A percentile compares a stretch with the other conserved stretches of the same genome.
phyloP scores from a whole-genome alignment of 305 asterid species.

The Euphrasia arctica region DNA sequence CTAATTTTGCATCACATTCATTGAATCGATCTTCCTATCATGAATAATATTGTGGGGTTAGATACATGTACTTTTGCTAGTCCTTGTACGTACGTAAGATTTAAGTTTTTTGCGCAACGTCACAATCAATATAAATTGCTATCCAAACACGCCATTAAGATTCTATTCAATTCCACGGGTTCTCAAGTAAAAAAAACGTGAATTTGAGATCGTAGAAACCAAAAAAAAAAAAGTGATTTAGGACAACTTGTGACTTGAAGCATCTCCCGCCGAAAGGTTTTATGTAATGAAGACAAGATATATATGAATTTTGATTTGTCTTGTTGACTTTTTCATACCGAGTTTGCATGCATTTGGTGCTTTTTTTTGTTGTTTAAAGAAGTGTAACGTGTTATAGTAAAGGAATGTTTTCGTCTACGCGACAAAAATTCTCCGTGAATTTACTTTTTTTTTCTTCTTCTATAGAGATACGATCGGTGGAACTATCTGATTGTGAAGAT shows the following conservation, averaged over 20 bases:
- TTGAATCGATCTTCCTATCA: slow-evolving; percentile 7
- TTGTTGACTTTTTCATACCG: not conserved
- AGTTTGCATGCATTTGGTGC: not conserved
- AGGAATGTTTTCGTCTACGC: not conserved
- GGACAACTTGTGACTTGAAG: not conserved
- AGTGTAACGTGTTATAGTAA: not conserved
- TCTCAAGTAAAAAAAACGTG: not conserved
- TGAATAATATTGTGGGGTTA: slow-evolving; percentile 3
- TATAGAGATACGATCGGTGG: not conserved
- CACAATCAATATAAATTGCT: slow-evolving; percentile 4
- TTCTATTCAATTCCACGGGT: too few relatives aligned
- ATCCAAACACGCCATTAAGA: not conserved
- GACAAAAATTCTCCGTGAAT: not conserved
- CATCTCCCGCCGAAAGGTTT: slow-evolving; percentile 19
- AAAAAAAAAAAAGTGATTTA: not conserved
- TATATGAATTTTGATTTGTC: not conserved
- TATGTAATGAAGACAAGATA: not conserved
- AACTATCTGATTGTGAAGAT: not conserved
- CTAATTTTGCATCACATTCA: slow-evolving; percentile 24
- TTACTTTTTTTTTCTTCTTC: not conserved
- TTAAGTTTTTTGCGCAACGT: not conserved
- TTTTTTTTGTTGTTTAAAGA: not conserved
- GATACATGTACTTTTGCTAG: not conserved
- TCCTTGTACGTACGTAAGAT: not conserved
- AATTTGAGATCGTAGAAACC: not conserved